Conservation (phyloP, 257 asterid genomes). For the Solanum habrochaites region DNA sequence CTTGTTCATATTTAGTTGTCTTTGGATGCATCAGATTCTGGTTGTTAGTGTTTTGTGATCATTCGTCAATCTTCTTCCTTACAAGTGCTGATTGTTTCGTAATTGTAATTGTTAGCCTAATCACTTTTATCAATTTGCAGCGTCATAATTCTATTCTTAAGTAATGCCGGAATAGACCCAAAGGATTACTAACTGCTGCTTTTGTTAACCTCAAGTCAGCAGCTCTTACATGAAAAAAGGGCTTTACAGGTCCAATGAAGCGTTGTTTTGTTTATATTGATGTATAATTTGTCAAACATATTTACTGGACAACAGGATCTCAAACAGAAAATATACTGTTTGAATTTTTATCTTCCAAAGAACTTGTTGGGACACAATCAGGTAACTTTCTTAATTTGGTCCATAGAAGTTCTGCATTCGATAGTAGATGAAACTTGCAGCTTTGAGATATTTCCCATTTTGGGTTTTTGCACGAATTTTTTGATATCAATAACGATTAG, state of each 20-base stretch:
- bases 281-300: conserved; percentile 48
- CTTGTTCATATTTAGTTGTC: neutral
- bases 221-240: neutral
- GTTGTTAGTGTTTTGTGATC: neutral
- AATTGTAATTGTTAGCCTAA: neutral
- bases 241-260: conserved; percentile 46
- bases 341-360: conserved; percentile 93
- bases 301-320: conserved; percentile 87
- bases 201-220: neutral
- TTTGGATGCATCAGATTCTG: neutral
- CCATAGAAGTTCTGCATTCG: neutral
- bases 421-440: neutral
- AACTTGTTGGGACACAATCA: conserved; percentile 98
- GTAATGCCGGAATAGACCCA: conserved; percentile 1
- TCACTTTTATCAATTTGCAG: neutral
- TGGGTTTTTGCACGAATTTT: neutral
- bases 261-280: conserved; percentile 79
- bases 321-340: conserved; percentile 87
- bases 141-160: neutral
- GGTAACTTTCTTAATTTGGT: conserved; percentile 24
- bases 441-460: neutral
- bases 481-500: neutral
- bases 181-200: neutral
- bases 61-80: neutral
- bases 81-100: neutral